Percentiles rank a stretch among this genome's conserved stretches.
These are phyloP conservation scores for Onygenales sp. DNA, from an alignment of 2,329 filamentous ascomycete genomes.

Conservation along the genomic window DNA sequence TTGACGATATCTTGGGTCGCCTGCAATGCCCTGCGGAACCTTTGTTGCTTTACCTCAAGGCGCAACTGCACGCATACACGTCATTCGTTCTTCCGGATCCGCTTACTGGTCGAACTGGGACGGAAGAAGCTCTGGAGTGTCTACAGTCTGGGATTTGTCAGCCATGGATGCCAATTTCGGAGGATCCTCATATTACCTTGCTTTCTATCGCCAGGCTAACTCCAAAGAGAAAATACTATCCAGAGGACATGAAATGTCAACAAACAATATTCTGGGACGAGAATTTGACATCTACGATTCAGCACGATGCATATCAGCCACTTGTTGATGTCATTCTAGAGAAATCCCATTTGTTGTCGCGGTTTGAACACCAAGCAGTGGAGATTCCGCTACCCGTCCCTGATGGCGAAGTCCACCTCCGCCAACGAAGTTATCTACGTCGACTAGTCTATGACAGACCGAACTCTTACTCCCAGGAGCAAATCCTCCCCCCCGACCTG, in stretches of 20 bases:
- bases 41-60: too few species aligned
- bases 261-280: conserved; percentile 37
- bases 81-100: conserved; percentile 19
- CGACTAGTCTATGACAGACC: too few species aligned
- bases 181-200: conserved; percentile 3
- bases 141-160: conserved; percentile 8
- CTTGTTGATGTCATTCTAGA: conserved; percentile 4
- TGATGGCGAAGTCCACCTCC: too few species aligned
- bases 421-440: too few species aligned
- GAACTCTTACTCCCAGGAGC: too few species aligned
- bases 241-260: conserved; percentile 27
- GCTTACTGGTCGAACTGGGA: conserved; percentile 18
- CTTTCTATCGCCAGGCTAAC: conserved; percentile 18
- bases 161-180: conserved; percentile 7
- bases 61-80: conserved; percentile 20
- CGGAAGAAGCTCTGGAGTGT: conserved; percentile 13
- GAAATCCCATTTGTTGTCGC: too few species aligned
- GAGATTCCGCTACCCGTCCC: too few species aligned
- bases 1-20: too few species aligned
- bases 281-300: conserved; percentile 28
- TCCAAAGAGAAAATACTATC: conserved; percentile 37
- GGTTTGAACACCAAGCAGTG: too few species aligned
- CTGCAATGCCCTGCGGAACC: too few species aligned
- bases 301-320: conserved; percentile 26
- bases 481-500: too few species aligned